Conservation (phyloP, 768 basidiomycete species). For the Dioszegia crocea region DNA sequence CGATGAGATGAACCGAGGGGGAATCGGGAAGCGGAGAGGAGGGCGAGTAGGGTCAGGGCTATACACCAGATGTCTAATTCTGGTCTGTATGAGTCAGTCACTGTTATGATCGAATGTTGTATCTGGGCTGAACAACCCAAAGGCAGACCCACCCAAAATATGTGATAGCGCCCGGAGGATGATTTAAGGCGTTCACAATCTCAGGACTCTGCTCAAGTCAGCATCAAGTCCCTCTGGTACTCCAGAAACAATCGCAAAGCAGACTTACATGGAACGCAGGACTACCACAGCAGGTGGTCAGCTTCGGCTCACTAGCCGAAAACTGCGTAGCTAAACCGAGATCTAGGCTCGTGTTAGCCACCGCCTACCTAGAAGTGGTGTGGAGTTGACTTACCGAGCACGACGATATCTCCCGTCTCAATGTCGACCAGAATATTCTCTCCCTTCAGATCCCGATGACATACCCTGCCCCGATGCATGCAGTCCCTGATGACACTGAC, state of each 20-base stretch:
- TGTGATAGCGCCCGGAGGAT: constrained; percentile 47
- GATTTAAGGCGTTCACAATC: constrained; percentile 49
- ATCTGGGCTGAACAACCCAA: background rate
- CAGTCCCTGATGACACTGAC: constrained; percentile 49
- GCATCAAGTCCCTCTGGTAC: background rate
- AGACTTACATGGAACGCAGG: constrained; percentile 45
- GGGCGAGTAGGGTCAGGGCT: constrained; percentile 51
- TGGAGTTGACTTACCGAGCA: constrained; percentile 43
- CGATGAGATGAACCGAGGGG: constrained; percentile 52
- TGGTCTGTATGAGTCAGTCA: constrained; percentile 37
- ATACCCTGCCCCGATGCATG: constrained; percentile 48
- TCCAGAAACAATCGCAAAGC: too few species aligned
- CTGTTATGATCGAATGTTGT: too few species aligned
- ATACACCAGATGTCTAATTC: constrained; percentile 54
- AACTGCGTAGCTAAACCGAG: constrained; percentile 53
- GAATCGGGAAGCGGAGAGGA: constrained; percentile 48
- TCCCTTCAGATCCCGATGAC: constrained; percentile 50
- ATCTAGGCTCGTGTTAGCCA: constrained; percentile 30
- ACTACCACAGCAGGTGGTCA: constrained; percentile 53
- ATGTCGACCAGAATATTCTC: constrained; percentile 44
- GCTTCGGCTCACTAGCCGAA: constrained; percentile 47
- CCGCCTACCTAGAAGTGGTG: background rate
- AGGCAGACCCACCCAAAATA: constrained; percentile 46
- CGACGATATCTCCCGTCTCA: constrained; percentile 47
- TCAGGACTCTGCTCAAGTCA: constrained; percentile 50